phyloP scores from a whole-genome alignment of 345 rosid species.

The Limnanthes douglasii region DNA sequence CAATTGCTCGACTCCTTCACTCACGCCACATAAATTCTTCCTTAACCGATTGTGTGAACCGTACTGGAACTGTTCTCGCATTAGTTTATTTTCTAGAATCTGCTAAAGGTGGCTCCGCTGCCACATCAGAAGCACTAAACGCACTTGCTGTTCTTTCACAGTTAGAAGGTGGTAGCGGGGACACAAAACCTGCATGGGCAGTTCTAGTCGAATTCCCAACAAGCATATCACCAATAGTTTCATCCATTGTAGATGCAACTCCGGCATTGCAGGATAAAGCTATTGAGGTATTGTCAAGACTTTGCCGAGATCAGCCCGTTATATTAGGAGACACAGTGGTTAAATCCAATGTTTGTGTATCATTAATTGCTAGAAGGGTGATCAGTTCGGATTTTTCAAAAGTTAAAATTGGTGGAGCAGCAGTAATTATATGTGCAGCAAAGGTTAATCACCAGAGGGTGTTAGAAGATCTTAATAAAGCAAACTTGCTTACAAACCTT shows the following conservation, averaged over 20 bases:
- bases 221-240: conserved; percentile 73
- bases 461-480: conserved; percentile 76
- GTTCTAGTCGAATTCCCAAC: conserved; percentile 76
- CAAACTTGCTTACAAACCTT: conserved; percentile 43
- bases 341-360: conserved; percentile 48
- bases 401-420: conserved; percentile 93
- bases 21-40: conserved; percentile 47
- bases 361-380: conserved; percentile 64
- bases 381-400: conserved; percentile 39
- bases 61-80: conserved; percentile 85
- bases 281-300: conserved; percentile 75
- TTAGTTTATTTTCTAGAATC: conserved; percentile 84
- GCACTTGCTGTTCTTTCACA: conserved; percentile 91
- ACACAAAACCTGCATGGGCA: conserved; percentile 81
- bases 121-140: conserved; percentile 73
- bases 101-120: conserved; percentile 49
- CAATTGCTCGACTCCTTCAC: conserved; percentile 78
- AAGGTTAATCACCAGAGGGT: conserved; percentile 71
- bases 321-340: conserved; percentile 66
- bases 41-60: conserved; percentile 80
- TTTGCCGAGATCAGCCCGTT: conserved; percentile 72
- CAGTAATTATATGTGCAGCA: conserved; percentile 86
- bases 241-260: conserved; percentile 46
- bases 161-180: conserved; percentile 34
- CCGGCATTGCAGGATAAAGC: conserved; percentile 90